Evolutionary conservation across 2,329 filamentous ascomycete species (phyloP), one percentile per base, ranked within the genome.

Genomic region (Epichloe festucae): DNA sequence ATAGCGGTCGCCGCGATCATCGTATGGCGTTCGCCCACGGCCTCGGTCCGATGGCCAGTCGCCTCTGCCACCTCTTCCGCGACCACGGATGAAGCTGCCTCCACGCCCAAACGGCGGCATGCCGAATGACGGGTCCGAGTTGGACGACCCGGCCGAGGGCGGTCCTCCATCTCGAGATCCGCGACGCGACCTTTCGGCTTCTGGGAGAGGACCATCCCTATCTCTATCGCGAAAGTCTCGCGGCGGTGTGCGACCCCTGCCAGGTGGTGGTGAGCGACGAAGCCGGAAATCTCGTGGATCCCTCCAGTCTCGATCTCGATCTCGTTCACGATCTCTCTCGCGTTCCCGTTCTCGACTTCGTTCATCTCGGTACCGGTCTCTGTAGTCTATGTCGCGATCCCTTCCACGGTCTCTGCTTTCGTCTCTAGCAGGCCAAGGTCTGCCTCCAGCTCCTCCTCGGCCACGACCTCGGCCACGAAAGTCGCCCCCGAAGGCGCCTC

Each of bases 101-200:
- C 81, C 77, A 11, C 77, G 76, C 51, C 75, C 74, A 8, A 75
- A 73, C 10, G 73, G 72, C 8, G 72, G 66, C 54, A 67, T 61
- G 17, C 73, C 76, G 52, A 84, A 82, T 1, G 77, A 73, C 12
- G 79, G 75, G 55, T 89, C 85, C 0, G 85, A 86, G 21, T 80
- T 81, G 10, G 80, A 81, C 3, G 85, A 87, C 4, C 82, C 82
- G 17, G 82, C 84, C 1, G 84, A 86, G 21, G 81, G 76, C 11
- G 85, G 84, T 0, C 85, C 70, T 10, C 65, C 85, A 59, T 90
- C 86, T 60, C 86, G 75, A 8, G 85, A 88, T 15, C 77, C 81
- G 46, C 85, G 75, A 50, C 85, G 74, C 17, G 81, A 79, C 53
- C 85, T 76, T 53, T 83, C 81, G 7, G 81, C 74, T 56, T 89